Percentiles rank a stretch among this genome's conserved stretches.
These are phyloP conservation scores for Dentipellis sp. DNA, from an alignment of 768 basidiomycete species.

Conservation along the genomic window DNA sequence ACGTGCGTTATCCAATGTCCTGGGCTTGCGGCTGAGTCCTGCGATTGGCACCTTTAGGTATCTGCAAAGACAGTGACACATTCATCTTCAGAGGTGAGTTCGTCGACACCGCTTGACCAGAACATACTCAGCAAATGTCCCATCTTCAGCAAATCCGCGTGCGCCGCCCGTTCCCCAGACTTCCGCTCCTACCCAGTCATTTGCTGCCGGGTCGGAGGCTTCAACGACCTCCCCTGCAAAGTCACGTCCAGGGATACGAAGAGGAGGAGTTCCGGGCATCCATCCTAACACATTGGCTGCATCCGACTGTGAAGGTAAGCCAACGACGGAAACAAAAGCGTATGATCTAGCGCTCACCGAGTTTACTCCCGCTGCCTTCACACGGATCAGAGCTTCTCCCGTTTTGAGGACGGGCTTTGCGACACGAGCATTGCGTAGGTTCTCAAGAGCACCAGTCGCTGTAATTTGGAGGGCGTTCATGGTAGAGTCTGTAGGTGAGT, in stretches of 20 bases:
- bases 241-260: conserved; percentile 23
- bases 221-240: conserved; percentile 25
- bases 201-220: neutral
- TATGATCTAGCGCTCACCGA: conserved; percentile 19
- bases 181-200: conserved; percentile 20
- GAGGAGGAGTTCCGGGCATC: conserved; percentile 24
- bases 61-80: neutral
- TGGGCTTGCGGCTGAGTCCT: neutral
- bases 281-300: neutral
- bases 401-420: conserved; percentile 19
- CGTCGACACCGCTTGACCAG: neutral
- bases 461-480: conserved; percentile 27
- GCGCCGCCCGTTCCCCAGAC: conserved; percentile 27
- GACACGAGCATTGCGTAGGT: conserved; percentile 17
- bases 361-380: conserved; percentile 26
- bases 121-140: conserved; percentile 26
- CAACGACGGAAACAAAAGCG: neutral
- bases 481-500: no score
- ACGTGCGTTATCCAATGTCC: neutral
- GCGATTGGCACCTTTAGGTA: neutral
- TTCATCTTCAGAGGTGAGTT: neutral
- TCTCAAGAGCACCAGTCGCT: conserved; percentile 22
- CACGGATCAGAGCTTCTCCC: conserved; percentile 24
- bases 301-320: neutral
- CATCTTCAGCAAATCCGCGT: conserved; percentile 24